phyloP scores from a whole-genome alignment of 768 basidiomycete species.

The Sporobolomyces roseus region DNA sequence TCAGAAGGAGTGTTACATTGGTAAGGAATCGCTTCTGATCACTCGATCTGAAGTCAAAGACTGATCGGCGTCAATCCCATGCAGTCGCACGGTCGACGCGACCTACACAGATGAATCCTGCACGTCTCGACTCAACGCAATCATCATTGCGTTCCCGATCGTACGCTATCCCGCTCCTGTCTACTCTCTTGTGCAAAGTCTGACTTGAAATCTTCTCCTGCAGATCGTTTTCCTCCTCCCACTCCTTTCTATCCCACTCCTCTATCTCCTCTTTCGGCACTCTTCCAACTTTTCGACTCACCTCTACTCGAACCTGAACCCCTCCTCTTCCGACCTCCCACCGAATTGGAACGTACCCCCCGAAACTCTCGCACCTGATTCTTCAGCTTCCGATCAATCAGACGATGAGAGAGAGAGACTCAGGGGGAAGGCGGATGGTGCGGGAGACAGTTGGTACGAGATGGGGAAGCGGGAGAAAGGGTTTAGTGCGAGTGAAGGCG shows the following conservation, averaged over 20 bases:
- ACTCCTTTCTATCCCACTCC: constrained; percentile 1
- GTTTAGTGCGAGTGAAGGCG: neutral
- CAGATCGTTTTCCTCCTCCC: constrained; percentile 23
- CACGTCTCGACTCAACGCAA: neutral
- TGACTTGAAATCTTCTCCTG: neutral
- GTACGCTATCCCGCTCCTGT: neutral
- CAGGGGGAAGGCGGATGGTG: neutral
- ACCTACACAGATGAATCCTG: neutral
- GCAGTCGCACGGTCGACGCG: neutral
- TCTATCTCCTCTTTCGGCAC: constrained; percentile 1
- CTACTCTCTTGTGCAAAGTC: neutral
- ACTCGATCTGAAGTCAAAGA: neutral
- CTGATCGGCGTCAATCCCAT: neutral
- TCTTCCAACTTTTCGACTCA: neutral
- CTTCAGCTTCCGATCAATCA: constrained; percentile 19
- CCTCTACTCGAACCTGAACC: constrained; percentile 10
- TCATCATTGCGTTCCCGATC: neutral
- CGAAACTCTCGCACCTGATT: constrained; percentile 16
- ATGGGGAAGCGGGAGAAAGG: constrained; percentile 4
- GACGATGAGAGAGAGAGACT: neutral
- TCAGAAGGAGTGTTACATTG: neutral
- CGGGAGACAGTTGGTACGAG: constrained; percentile 12
- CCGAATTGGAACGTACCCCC: constrained; percentile 22
- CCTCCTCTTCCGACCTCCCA: constrained; percentile 14
- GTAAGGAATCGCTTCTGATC: neutral